Conservation (phyloP, 169 alveolate genomes). For the Toxoplasma gondii region DNA sequence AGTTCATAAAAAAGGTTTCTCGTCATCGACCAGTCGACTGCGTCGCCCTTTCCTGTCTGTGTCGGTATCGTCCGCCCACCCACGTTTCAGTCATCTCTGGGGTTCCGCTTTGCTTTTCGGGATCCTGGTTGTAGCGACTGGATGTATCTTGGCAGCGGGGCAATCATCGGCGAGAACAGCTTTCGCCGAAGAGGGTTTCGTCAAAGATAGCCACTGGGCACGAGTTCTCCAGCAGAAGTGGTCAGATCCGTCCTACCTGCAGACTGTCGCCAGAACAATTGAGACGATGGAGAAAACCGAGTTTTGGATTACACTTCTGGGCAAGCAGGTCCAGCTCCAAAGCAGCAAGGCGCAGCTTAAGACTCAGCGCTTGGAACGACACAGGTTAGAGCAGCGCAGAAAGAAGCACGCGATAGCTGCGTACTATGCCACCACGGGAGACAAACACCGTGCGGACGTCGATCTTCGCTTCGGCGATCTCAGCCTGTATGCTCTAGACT, state of each 20-base stretch:
- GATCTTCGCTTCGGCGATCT: slow-evolving; percentile 15
- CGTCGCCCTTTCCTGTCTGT: neutral
- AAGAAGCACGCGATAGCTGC: slow-evolving; percentile 12
- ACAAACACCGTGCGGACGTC: neutral
- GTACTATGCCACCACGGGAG: neutral
- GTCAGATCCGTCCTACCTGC: neutral
- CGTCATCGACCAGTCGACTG: neutral
- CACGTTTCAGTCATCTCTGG: neutral
- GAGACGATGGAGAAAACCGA: neutral
- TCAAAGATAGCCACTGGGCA: slow-evolving; percentile 9
- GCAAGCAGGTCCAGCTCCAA: slow-evolving; percentile 32
- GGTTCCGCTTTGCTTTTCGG: neutral
- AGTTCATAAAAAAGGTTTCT: neutral
- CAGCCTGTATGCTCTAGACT: slow-evolving; percentile 1
- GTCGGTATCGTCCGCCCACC: neutral
- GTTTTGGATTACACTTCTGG: neutral
- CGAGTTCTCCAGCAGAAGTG: neutral
- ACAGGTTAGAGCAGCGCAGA: slow-evolving; percentile 18
- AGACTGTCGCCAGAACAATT: neutral
- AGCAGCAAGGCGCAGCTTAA: neutral
- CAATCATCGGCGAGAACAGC: neutral
- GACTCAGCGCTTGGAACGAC: slow-evolving; percentile 24
- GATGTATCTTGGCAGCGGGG: neutral
- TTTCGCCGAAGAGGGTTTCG: neutral
- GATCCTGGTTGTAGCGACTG: neutral